Base-by-base conservation (phyloP, 1,139 yeast species). In the Saccharomycopsis phalli region DNA sequence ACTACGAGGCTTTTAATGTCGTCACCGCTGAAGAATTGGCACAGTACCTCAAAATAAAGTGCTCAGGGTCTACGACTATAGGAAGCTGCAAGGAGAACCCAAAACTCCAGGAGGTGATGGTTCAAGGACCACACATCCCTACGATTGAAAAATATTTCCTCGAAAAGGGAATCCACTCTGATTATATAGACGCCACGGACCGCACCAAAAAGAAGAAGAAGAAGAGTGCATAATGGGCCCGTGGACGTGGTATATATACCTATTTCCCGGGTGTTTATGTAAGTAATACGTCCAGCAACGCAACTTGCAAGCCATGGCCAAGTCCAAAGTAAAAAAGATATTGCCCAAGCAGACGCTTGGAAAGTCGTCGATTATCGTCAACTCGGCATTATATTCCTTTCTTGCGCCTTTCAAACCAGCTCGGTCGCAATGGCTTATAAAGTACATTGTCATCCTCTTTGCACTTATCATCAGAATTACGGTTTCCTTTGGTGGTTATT, bases 91-190 rank as follows among this genome's bases (percentile, higher is more conserved):
- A 68, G 11, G 71, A 69, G 31, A 69, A 71, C 38, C 79, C 82
- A 2, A 74, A 71, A 20, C 54, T 70, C 5, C 60, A 66, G 21
- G 94, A 83, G 51, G 87, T 88, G 1, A 69, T 76, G 37, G 94
- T 91, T 2, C 97, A 91, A 59, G 98, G 98, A 0, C 84, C 93
- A 2, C 97, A 91, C 55, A 78, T 80, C 13, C 69, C 72, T 38
- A 59, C 71, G 1, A 74, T 83, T 11, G 63, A 68, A 16, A 77
- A 76, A 3, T 57, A 79, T 29, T 62, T 88, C 45, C 70, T 69
- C 25, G 61, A 58, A n/a, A 69, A 76, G 47, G 95, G 96, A 0
- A 61, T 91, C 16, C 79, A 82, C 19, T 57, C 68, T 2, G 58
- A 67, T n/a, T 81, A 80, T 74, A 76, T 84, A 20, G 69, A 71